These are phyloP conservation scores for Dactylellina cionopaga DNA, from an alignment of 2,329 filamentous ascomycete genomes.

Conservation along the genomic window DNA sequence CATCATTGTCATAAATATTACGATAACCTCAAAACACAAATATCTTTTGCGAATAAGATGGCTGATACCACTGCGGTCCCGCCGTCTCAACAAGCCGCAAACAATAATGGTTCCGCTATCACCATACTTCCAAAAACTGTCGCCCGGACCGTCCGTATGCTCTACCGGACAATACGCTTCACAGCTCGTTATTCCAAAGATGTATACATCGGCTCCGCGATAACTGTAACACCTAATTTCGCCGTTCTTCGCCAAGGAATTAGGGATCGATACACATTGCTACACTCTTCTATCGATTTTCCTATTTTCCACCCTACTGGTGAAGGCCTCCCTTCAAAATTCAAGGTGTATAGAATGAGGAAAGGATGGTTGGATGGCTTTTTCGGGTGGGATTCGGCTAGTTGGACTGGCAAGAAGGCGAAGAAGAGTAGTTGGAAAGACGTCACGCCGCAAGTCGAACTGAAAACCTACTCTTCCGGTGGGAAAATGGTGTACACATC, in stretches of 20 bases:
- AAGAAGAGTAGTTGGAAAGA: constrained; percentile 43
- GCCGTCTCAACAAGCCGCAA: constrained; percentile 2
- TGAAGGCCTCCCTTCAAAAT: constrained; percentile 33
- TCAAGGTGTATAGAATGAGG: constrained; percentile 51
- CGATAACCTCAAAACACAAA: no score
- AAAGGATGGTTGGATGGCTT: constrained; percentile 52
- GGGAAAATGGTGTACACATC: constrained; percentile 44
- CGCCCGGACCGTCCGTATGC: constrained; percentile 28
- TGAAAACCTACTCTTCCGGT: constrained; percentile 33
- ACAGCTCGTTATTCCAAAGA: constrained; percentile 46
- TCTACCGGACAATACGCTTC: constrained; percentile 27
- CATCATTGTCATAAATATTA: no score
- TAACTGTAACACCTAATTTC: constrained; percentile 39
- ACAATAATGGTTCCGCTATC: constrained; percentile 14
- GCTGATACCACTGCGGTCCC: constrained; percentile 15
- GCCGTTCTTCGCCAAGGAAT: constrained; percentile 38
- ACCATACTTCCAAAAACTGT: constrained; percentile 34
- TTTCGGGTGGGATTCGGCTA: constrained; percentile 46
- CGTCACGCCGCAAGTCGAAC: constrained; percentile 42
- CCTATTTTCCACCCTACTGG: constrained; percentile 37
- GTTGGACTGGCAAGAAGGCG: constrained; percentile 46
- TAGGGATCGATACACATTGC: constrained; percentile 35
- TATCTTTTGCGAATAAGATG: constrained; percentile 11
- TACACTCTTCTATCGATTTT: constrained; percentile 45
- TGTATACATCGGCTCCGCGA: constrained; percentile 38